These are phyloP conservation scores for Aspergillus tubingensis DNA, from an alignment of 2,329 filamentous ascomycete genomes.

Conservation along the genomic window DNA sequence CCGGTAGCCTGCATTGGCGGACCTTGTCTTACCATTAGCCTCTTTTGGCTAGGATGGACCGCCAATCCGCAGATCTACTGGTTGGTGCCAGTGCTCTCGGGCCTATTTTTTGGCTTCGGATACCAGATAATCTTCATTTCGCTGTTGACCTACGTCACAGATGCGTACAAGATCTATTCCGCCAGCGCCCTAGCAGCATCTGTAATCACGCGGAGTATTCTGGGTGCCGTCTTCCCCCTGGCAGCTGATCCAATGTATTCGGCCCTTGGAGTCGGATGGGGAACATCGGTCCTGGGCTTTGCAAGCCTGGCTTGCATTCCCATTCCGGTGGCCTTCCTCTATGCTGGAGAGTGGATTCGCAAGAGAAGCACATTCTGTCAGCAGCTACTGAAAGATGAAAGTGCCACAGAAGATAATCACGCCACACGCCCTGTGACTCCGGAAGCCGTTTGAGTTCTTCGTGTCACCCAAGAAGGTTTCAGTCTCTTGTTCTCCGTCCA, in stretches of 20 bases:
- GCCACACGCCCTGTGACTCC: background rate
- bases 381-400: slow-evolving; percentile 27
- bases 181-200: slow-evolving; percentile 58
- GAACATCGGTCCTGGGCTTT: slow-evolving; percentile 45
- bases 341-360: slow-evolving; percentile 30
- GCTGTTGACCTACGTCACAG: slow-evolving; percentile 65
- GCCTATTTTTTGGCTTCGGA: slow-evolving; percentile 62
- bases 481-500: background rate
- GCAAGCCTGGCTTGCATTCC: slow-evolving; percentile 40
- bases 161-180: slow-evolving; percentile 68
- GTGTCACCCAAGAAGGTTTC: background rate
- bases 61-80: slow-evolving; percentile 53
- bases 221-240: slow-evolving; percentile 60
- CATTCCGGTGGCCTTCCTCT: slow-evolving; percentile 44
- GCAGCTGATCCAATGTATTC: slow-evolving; percentile 42
- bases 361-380: slow-evolving; percentile 35
- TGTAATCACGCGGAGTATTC: slow-evolving; percentile 52
- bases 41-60: slow-evolving; percentile 63
- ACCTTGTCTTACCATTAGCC: slow-evolving; percentile 56
- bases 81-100: slow-evolving; percentile 60
- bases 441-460: background rate
- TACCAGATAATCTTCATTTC: slow-evolving; percentile 66
- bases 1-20: slow-evolving; percentile 72
- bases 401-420: slow-evolving; percentile 7
- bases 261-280: slow-evolving; percentile 44